Conservation (phyloP, 1,139 yeast species). For the Magnusiomyces magnusii region DNA sequence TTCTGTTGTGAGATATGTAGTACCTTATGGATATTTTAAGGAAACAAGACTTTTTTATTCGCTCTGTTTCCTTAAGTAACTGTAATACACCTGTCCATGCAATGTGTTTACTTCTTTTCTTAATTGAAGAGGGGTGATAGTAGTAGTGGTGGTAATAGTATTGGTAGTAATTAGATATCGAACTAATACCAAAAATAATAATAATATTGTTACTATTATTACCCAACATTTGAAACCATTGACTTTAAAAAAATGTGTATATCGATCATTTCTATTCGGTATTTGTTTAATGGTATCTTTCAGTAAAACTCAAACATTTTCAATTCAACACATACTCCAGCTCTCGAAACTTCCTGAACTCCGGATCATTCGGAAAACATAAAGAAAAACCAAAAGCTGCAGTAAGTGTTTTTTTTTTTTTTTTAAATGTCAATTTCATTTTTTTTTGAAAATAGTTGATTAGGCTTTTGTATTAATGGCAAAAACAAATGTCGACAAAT, state of each 20-base stretch:
- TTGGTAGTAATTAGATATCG: neutral
- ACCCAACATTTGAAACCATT: too few species aligned
- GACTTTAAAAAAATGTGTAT: too few species aligned
- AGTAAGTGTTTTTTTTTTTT: too few species aligned
- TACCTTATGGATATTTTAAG: neutral
- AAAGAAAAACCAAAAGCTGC: too few species aligned
- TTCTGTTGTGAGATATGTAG: constrained; percentile 1
- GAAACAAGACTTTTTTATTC: neutral
- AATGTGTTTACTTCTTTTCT: neutral
- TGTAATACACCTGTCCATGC: constrained; percentile 1
- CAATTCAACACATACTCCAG: neutral
- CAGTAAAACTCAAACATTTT: neutral
- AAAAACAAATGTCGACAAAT: too few species aligned
- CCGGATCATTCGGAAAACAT: too few species aligned
- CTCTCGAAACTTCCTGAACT: neutral
- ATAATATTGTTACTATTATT: too few species aligned
- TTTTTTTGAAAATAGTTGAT: too few species aligned
- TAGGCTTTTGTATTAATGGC: too few species aligned
- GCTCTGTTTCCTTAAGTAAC: neutral
- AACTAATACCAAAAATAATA: neutral
- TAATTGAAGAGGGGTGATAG: neutral
- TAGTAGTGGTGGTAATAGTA: neutral
- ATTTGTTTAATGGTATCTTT: neutral
- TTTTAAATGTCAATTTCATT: too few species aligned
- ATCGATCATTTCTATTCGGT: too few species aligned